Evolutionary conservation across 129 eudicot species (phyloP), one percentile per base, ranked within the genome.

Genomic region (Logfia minima): DNA sequence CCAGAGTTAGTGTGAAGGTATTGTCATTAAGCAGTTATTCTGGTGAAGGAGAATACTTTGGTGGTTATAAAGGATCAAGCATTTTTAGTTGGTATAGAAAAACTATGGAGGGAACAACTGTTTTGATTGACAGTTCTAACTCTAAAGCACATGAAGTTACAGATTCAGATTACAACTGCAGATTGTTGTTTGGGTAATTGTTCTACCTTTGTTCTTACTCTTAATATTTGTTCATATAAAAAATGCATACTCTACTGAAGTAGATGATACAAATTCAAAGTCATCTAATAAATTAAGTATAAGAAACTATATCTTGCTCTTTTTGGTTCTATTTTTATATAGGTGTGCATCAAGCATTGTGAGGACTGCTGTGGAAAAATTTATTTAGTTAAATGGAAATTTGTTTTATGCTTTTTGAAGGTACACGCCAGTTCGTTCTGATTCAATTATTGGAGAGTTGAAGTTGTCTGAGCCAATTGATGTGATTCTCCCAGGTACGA

Each of bases 401-500:
- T n/a, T 58, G 19, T 72, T 53, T 43, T 39, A 41, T 79, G 37
- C 29, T 34, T 73, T 48, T 72, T 78, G 81, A 92, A 95, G 99
- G 84, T 91, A 89, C 67, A 85, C 90, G n/a, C 99, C 99, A 22
- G 93, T 95, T 77, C 99, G 99, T 75, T 84, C 97, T 37, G 99
- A 95, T 89, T 89, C 96, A 13, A 87, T 85, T 80, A 89, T 87
- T 51, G 99, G 99, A 70, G 99, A 95, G 77, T 85, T 89, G 39
- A 83, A 63, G 79, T 78, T 95, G 51, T 95, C 99, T 68, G 96
- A 86, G 73, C 89, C 92, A 85, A 89, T 92, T 28, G 82, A 85
- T 70, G 75, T 89, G 66, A 84, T 95, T 79, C 86, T 95, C 62
- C 99, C 99, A 68, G 99, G 97, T 95, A 85, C 53, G 5, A 34